These are phyloP conservation scores for Dittrichia graveolens DNA, from an alignment of 129 eudicot species.

Conservation along the genomic window DNA sequence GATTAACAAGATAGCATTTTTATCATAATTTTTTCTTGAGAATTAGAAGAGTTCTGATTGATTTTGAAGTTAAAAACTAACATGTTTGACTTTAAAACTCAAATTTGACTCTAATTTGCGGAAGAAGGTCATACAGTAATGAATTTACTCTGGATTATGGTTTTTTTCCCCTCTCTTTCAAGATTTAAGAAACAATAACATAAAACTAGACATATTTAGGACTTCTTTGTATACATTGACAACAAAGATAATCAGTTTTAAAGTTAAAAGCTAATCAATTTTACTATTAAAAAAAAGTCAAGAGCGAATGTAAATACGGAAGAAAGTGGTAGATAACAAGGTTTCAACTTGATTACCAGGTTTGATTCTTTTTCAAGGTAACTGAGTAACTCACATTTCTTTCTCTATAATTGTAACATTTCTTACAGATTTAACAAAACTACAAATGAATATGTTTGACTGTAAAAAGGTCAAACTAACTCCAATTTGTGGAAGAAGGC, in stretches of 20 bases:
- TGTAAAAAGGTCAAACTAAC: background rate
- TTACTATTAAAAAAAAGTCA: slow-evolving; percentile 7
- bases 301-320: background rate
- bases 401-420: too few relatives aligned
- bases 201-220: background rate
- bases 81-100: background rate
- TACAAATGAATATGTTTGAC: slow-evolving; percentile 13
- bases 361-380: slow-evolving; percentile 16
- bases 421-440: background rate
- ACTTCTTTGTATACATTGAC: too few relatives aligned
- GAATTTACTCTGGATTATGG: background rate
- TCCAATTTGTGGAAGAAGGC: background rate
- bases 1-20: background rate
- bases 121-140: too few relatives aligned
- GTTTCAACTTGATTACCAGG: slow-evolving; percentile 26
- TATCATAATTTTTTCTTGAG: background rate
- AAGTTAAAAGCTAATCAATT: background rate
- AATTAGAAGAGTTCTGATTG: background rate
- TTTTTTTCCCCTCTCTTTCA: background rate
- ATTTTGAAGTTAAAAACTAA: background rate
- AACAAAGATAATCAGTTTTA: background rate
- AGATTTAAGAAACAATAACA: background rate
- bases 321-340: background rate
- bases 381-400: background rate
- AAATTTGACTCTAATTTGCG: slow-evolving; percentile 6